Evolutionary conservation across 768 basidiomycete species (phyloP).

Genomic region (Psilocybe sp.): DNA sequence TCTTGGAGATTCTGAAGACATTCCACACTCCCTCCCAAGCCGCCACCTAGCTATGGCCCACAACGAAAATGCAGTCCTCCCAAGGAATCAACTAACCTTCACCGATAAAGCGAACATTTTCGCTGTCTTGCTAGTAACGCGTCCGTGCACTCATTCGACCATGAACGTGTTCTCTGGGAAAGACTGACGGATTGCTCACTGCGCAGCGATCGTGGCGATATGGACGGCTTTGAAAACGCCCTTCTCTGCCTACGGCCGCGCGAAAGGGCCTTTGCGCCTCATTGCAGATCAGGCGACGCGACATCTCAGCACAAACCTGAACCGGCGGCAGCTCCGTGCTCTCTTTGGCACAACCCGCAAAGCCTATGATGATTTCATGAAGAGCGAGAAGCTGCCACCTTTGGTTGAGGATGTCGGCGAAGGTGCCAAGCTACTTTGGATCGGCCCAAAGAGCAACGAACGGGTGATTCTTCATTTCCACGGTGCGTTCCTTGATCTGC

Average conservation of each 20-base stretch:
- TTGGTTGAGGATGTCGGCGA: conserved; percentile 19
- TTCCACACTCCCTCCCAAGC: not conserved
- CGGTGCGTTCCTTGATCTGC: conserved; percentile 4
- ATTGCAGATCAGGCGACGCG: not conserved
- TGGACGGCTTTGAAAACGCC: conserved; percentile 11
- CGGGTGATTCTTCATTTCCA: conserved; percentile 15
- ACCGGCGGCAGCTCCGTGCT: conserved; percentile 12
- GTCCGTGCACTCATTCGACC: not conserved
- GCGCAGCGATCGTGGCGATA: conserved; percentile 10
- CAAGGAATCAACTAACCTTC: conserved; percentile 8
- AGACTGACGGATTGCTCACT: not conserved
- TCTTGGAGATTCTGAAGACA: not conserved
- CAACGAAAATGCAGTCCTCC: conserved; percentile 5
- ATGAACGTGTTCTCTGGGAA: not conserved
- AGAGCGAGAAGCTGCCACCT: conserved; percentile 10
- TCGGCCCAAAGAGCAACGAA: conserved; percentile 12
- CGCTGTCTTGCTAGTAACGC: conserved; percentile 5
- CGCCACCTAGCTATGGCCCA: not conserved
- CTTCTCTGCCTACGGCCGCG: conserved; percentile 6
- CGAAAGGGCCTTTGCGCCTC: conserved; percentile 10
- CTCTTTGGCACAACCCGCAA: conserved; percentile 14
- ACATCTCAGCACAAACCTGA: not conserved
- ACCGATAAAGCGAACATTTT: conserved; percentile 5
- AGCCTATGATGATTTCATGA: conserved; percentile 17
- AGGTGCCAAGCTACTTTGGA: conserved; percentile 13